These are phyloP conservation scores for Clavariopsis aquatica DNA, from an alignment of 495 filamentous ascomycete genomes.

Conservation along the genomic window DNA sequence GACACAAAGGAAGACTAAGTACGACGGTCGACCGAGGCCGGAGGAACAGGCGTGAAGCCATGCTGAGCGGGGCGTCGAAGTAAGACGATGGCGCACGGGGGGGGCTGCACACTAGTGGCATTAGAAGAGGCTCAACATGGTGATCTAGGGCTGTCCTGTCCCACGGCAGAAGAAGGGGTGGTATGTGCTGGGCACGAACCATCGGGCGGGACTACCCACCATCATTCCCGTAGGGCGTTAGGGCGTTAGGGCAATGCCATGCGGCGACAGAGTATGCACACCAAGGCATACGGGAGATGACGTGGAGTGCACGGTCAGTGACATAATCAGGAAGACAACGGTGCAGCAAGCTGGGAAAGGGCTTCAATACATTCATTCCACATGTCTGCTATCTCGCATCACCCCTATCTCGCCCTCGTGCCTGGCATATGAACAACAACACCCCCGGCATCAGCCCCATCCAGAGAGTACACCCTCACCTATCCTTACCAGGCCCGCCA, in stretches of 20 bases:
- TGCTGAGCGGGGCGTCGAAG: background rate
- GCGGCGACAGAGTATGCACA: background rate
- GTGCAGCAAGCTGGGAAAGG: background rate
- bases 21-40: background rate
- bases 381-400: background rate
- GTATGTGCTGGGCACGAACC: background rate
- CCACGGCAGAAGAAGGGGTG: background rate
- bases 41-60: background rate
- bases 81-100: background rate
- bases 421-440: background rate
- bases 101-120: background rate
- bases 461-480: too few species aligned
- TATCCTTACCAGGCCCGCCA: background rate
- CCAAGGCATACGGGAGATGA: too few species aligned
- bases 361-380: constrained; percentile 3
- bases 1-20: background rate
- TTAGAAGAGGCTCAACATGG: background rate
- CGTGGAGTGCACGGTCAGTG: too few species aligned
- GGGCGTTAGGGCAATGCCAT: too few species aligned
- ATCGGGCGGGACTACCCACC: background rate
- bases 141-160: background rate
- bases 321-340: too few species aligned
- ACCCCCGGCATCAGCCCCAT: background rate
- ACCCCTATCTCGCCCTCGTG: background rate
- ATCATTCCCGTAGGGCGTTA: too few species aligned